Conservation (phyloP, 2,329 filamentous ascomycete genomes). For the Alternaria hordeiaustralica region DNA sequence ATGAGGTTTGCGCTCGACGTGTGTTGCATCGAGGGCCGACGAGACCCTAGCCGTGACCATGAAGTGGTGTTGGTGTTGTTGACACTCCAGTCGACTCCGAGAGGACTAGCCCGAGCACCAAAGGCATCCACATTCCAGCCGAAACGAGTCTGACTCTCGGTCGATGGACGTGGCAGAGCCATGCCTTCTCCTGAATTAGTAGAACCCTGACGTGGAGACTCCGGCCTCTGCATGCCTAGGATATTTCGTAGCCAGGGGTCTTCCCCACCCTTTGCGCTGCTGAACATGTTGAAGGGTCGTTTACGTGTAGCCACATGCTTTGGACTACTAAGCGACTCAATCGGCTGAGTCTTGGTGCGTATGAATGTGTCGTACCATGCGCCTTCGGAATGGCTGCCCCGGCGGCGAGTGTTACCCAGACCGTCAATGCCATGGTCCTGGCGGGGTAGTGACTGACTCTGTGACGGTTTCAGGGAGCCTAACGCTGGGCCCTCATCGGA, state of each 20-base stretch:
- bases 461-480: slow-evolving; percentile 72
- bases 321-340: slow-evolving; percentile 41
- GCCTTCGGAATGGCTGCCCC: slow-evolving; percentile 63
- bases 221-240: slow-evolving; percentile 48
- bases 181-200: slow-evolving; percentile 62
- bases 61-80: slow-evolving; percentile 50
- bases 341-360: slow-evolving; percentile 48
- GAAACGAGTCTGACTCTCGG: slow-evolving; percentile 48
- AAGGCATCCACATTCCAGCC: slow-evolving; percentile 47
- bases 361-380: slow-evolving; percentile 61
- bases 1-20: slow-evolving; percentile 72
- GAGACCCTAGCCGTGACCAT: slow-evolving; percentile 79
- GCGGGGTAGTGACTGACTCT: slow-evolving; percentile 79
- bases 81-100: slow-evolving; percentile 52
- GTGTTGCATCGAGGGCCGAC: slow-evolving; percentile 79
- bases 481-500: slow-evolving; percentile 69
- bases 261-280: slow-evolving; percentile 58
- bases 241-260: slow-evolving; percentile 57
- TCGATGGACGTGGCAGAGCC: slow-evolving; percentile 46
- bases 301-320: slow-evolving; percentile 52
- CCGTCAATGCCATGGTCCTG: slow-evolving; percentile 59
- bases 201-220: slow-evolving; percentile 69
- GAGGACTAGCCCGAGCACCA: slow-evolving; percentile 51
- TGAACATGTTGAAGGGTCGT: slow-evolving; percentile 59
- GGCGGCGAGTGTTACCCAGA: slow-evolving; percentile 56